phyloP scores from a whole-genome alignment of 2,329 filamentous ascomycete species.

The Penicillium sclerotiorum region DNA sequence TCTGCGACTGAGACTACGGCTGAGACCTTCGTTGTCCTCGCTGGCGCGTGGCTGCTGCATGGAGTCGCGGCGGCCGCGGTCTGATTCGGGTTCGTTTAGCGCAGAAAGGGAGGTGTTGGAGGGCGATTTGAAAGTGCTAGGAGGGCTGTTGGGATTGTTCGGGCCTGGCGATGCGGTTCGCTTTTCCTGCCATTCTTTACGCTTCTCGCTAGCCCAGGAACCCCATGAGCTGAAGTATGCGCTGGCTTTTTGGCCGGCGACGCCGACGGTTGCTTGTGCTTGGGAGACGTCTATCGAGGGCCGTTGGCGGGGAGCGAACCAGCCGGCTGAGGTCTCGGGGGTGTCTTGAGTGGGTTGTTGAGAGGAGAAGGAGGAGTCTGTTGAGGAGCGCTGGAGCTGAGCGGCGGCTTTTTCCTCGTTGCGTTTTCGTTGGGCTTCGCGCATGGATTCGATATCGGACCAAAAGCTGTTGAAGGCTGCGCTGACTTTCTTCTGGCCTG shows the following conservation, averaged over 20 bases:
- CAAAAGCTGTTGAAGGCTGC: slow-evolving; percentile 86
- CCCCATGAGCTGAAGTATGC: slow-evolving; percentile 67
- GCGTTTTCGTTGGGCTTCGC: slow-evolving; percentile 69
- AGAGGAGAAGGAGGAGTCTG: slow-evolving; percentile 28
- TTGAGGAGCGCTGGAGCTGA: slow-evolving; percentile 33
- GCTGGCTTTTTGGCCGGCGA: slow-evolving; percentile 59
- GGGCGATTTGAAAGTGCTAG: no score
- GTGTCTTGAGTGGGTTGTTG: slow-evolving; percentile 25
- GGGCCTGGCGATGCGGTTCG: slow-evolving; percentile 27
- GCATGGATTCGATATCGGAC: slow-evolving; percentile 81
- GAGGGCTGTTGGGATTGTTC: neutral
- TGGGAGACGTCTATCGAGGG: slow-evolving; percentile 53
- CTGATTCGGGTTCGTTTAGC: slow-evolving; percentile 30
- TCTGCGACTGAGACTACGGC: slow-evolving; percentile 36
- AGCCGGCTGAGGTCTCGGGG: slow-evolving; percentile 23
- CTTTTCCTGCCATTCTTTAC: slow-evolving; percentile 50
- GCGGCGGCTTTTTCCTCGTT: slow-evolving; percentile 38
- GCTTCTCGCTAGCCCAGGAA: slow-evolving; percentile 58
- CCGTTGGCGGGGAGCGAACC: slow-evolving; percentile 35
- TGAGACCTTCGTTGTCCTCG: slow-evolving; percentile 31
- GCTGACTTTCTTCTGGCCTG: slow-evolving; percentile 83
- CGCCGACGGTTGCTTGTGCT: slow-evolving; percentile 58
- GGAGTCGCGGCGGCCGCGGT: slow-evolving; percentile 35
- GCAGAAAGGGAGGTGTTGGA: slow-evolving; percentile 26
- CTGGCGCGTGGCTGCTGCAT: slow-evolving; percentile 27